phyloP scores from a whole-genome alignment of 2,329 filamentous ascomycete genomes.

The Xylaria arbuscula region DNA sequence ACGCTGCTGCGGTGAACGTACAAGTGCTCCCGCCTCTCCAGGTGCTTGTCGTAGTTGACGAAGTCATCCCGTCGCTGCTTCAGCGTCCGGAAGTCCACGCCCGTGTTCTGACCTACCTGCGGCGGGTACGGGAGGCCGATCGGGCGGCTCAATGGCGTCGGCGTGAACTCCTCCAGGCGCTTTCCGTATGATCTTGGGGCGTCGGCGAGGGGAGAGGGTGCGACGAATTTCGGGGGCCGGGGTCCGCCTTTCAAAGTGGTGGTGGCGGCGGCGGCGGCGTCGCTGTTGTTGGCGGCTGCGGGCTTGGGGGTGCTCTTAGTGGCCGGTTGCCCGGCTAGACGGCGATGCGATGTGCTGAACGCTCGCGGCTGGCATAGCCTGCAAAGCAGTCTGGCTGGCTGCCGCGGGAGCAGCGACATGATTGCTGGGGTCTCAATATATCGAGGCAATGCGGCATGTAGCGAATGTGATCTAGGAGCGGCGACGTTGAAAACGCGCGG shows the following conservation, averaged over 20 bases:
- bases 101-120: slow-evolving; percentile 81
- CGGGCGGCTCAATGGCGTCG: slow-evolving; percentile 73
- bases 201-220: slow-evolving; percentile 62
- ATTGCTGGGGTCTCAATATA: slow-evolving; percentile 7
- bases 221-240: slow-evolving; percentile 38
- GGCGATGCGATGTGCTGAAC: slow-evolving; percentile 59
- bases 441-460: neutral
- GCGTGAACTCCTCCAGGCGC: slow-evolving; percentile 65
- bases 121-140: slow-evolving; percentile 85
- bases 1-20: slow-evolving; percentile 55
- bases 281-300: slow-evolving; percentile 33
- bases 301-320: slow-evolving; percentile 36
- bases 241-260: slow-evolving; percentile 27
- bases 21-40: slow-evolving; percentile 80
- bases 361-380: slow-evolving; percentile 64
- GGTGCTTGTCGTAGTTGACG: slow-evolving; percentile 85
- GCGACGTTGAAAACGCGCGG: slow-evolving; percentile 4
- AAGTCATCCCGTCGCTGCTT: slow-evolving; percentile 81
- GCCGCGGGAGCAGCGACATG: slow-evolving; percentile 44
- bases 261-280: slow-evolving; percentile 29
- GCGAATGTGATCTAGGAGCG: neutral
- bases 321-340: slow-evolving; percentile 49
- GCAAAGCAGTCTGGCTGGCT: slow-evolving; percentile 56
- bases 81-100: slow-evolving; percentile 74
- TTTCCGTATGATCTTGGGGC: slow-evolving; percentile 71